phyloP scores from a whole-genome alignment of 768 basidiomycete genomes.

The Tylopilus sp. region DNA sequence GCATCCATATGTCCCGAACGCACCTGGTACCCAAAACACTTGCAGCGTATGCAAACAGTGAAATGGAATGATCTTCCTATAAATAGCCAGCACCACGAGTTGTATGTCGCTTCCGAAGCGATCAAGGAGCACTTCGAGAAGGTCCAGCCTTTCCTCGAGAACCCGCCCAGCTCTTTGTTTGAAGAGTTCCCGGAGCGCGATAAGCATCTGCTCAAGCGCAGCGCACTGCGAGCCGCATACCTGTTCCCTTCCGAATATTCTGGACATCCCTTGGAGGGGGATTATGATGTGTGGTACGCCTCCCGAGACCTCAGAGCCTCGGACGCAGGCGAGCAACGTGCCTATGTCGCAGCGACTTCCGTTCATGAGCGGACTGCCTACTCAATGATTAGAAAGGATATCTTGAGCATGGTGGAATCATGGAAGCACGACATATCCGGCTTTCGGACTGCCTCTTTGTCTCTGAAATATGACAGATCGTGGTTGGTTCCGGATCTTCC shows the following conservation, averaged over 20 bases:
- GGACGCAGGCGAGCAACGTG: constrained; percentile 7
- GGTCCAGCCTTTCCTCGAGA: constrained; percentile 13
- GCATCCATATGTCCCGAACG: constrained; percentile 25
- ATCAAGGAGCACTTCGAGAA: constrained; percentile 16
- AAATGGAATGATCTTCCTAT: constrained; percentile 26
- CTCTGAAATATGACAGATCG: constrained; percentile 21
- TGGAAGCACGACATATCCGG: not conserved
- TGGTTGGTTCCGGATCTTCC: constrained; percentile 26
- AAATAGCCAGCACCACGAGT: constrained; percentile 31
- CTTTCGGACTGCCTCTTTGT: not conserved
- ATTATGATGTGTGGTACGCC: constrained; percentile 10
- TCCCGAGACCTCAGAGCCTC: constrained; percentile 11
- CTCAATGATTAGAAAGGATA: not conserved
- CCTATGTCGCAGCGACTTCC: constrained; percentile 8
- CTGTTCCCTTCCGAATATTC: constrained; percentile 10
- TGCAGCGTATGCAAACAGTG: constrained; percentile 39
- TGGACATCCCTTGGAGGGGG: not conserved
- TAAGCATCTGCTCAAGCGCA: constrained; percentile 15
- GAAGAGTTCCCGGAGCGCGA: constrained; percentile 5
- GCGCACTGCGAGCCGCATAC: constrained; percentile 8
- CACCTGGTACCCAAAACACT: constrained; percentile 37
- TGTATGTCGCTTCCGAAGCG: constrained; percentile 20
- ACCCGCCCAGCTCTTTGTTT: not conserved
- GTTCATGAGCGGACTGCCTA: not conserved
- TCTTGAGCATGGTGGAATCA: constrained; percentile 10